Base-by-base conservation (phyloP, 305 asterid genomes). In the Rubia tinctorum region DNA sequence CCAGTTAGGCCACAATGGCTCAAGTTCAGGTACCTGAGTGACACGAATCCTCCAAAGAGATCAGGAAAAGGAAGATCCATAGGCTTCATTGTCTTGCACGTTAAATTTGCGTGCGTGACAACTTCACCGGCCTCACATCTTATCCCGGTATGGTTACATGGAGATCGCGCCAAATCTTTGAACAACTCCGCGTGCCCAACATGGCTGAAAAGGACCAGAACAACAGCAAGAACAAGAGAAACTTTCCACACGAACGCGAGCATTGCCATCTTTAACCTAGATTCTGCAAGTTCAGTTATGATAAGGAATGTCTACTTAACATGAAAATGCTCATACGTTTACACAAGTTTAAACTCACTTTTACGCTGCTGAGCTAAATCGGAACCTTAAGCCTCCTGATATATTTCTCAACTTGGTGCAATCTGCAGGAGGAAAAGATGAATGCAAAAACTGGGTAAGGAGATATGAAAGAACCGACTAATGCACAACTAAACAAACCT, bases 141-240 rank as follows among this genome's bases (percentile, higher is more conserved):
- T 47, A 91, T 79, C 39, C 96, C 95, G 1, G 88, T 78, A 96
- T 94, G 87, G 51, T 87, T 82, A 85, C 97, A 91, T 0, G 94
- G 90, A 72, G 88, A 84, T 69, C 82, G 78, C 73, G 84, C 77
- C 2, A 87, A 80, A 60, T 76, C 80, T 63, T 78, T 81, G 64
- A 89, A 39, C 73, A 80, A 63, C 53, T 76, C 82, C 44, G 80
- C 69, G 42, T 87, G 86, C 18, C 76, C 80, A 76, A 73, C 70
- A 7, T 66, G 7, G 76, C 84, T 44, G 62, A 72, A 51, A 47
- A 71, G 71, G 45, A 77, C 51, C 23, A 85, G 72, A 74, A 81
- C 7, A 4, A 73, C 30, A 53, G 75, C 40, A 71, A 87, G 73
- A 60, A 78, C 23, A 60, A 55, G 60, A 78, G 27, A 66, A 30